phyloP scores from a whole-genome alignment of 805 yeast genomes.

The Candida odintsovae region DNA sequence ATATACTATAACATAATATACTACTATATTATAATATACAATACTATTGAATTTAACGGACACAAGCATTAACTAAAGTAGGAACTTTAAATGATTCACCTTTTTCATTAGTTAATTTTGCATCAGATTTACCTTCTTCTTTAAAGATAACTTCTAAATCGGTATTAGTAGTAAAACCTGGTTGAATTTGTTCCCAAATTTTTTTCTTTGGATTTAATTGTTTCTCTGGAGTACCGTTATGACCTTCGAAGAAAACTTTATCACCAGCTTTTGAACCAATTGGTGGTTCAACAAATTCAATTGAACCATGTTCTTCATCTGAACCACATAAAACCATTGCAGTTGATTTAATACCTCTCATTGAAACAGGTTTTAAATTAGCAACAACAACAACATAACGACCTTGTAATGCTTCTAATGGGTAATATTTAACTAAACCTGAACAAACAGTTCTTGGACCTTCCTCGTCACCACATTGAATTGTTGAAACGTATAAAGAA shows the following conservation, averaged over 20 bases:
- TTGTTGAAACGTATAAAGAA: constrained; percentile 91
- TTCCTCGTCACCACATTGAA: constrained; percentile 92
- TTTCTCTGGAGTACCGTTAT: constrained; percentile 82
- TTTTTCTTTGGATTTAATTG: constrained; percentile 97
- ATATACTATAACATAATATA: no score
- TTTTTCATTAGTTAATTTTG: constrained; percentile 67
- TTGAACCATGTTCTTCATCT: constrained; percentile 56
- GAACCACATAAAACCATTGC: constrained; percentile 98
- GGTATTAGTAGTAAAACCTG: constrained; percentile 77
- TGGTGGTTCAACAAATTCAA: constrained; percentile 95
- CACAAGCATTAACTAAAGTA: constrained; percentile 70
- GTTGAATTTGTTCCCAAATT: constrained; percentile 94
- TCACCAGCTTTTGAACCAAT: constrained; percentile 92
- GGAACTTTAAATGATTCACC: constrained; percentile 76
- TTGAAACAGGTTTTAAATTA: constrained; percentile 93
- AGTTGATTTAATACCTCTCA: constrained; percentile 94
- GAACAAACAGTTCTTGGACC: constrained; percentile 98
- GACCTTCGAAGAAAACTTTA: constrained; percentile 91
- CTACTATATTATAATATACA: no score
- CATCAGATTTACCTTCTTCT: constrained; percentile 62
- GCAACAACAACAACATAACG: constrained; percentile 88
- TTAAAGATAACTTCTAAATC: constrained; percentile 74
- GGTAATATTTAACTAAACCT: constrained; percentile 85
- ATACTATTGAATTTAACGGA: constrained; percentile 63
- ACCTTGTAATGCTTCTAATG: constrained; percentile 93